Base-by-base conservation (phyloP, 768 basidiomycete species). In the Lactarius tabidus region DNA sequence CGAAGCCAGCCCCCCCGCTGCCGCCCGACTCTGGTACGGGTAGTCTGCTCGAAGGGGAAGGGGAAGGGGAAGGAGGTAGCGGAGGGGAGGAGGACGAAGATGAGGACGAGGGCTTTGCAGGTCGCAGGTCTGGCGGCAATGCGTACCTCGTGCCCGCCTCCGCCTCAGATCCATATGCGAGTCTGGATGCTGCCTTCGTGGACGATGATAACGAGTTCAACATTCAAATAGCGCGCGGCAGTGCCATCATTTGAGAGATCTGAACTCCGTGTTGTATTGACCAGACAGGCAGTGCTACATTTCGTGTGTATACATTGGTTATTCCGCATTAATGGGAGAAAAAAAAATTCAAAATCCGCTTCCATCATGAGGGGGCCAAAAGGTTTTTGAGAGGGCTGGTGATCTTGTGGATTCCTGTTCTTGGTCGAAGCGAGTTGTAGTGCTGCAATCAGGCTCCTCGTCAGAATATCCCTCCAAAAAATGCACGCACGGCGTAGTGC, bases 401-500 rank as follows among this genome's bases (percentile, higher is more conserved):
- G 20, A 67, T 57, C 29, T n/a, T 62, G 31, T 63, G 43, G 8
- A 64, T 36, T 15, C 65, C 64, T 15, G 65, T 74, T 68, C 79
- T 85, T 6, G 89, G 90, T 35, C 89, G 80, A 60, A 95, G 74
- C 6, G 93, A 94, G 74, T 95, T 95, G 73, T 95, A 95, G 74
- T 95, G 93, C 93, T 95, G 45, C n/a, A 12, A 56, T 61, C 29
- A 65, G 55, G 31, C 10, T 26, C 45, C 12, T n/a, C 48, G n/a
- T 23, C 26, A 26, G 4, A 26, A 10, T 23, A 4, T 38, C 38
- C 38, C 38, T 33, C 33, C 33, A 33, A 18, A 3, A 18, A 18
- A 18, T 6, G 18, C 17, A 41, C 5, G 18, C n/a, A n/a, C 6
- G 26, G n/a, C n/a, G n/a, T 45, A 48, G 12, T 28, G 77, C 89